Evolutionary conservation across 495 filamentous ascomycete genomes (phyloP), one percentile per base, ranked within the genome.

Genomic region (Penicillium taxi): DNA sequence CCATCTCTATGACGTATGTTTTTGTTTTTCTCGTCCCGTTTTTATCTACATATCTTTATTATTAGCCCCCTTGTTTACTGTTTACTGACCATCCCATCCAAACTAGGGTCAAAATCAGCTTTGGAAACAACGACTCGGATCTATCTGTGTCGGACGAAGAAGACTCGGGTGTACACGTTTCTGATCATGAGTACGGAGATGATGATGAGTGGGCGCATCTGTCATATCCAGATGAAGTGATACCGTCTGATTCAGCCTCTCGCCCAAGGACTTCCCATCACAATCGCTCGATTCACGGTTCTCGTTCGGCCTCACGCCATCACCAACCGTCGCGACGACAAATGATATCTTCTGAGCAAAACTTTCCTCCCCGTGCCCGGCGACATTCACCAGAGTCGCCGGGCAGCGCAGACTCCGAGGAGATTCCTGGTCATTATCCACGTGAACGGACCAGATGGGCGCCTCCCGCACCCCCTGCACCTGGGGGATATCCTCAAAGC

Each of bases 211-310:
- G 74, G 53, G 66, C 69, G 41, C 52, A 64, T 37, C 41, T 69
- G 36, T 33, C 64, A 39, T 72, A 72, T 44, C 67, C 66, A 40
- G 80, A 80, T 51, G 84, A 89, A 48, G 61, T 91, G 47, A 78
- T 81, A 34, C 82, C 84, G 15, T 83, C 80, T 23, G 86, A 93
- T 65, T 89, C 85, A n/a, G 85, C 85, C 18, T 90, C 78, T 44
- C 67, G 76, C 41, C 72, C 75, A 40, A 69, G 73, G 32, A 72
- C 72, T 29, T 66, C 69, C 15, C 62, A 67, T 45, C 70, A 62
- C 32, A 60, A 58, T 37, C 55, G 58, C 35, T 49, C 55, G 34
- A 46, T 54, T 43, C 61, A 60, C 55, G 58, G 60, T 41, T 64
- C 68, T 12, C 64, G 57, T 29, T 66, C 64, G 26, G 56, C 52